These are phyloP conservation scores for Pyronema domesticum DNA, from an alignment of 495 filamentous ascomycete species.

Conservation along the genomic window DNA sequence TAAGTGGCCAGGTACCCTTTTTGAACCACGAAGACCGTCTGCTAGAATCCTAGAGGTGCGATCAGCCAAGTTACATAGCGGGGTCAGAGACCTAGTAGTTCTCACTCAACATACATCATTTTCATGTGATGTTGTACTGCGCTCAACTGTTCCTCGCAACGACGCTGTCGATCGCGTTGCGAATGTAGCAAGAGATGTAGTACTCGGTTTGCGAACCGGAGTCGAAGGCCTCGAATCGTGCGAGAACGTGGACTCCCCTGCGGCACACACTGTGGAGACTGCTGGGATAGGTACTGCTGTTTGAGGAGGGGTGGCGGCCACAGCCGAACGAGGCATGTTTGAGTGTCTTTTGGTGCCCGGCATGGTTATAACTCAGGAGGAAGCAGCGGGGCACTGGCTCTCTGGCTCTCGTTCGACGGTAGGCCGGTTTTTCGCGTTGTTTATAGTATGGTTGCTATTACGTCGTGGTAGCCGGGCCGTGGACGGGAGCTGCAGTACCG, in stretches of 20 bases:
- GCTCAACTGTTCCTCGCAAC: neutral
- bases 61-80: neutral
- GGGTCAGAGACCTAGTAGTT: neutral
- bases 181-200: neutral
- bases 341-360: neutral
- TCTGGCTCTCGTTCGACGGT: too few relatives aligned
- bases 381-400: neutral
- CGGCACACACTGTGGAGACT: neutral
- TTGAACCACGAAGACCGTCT: constrained; percentile 1
- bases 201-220: neutral
- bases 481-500: too few relatives aligned
- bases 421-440: too few relatives aligned
- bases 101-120: constrained; percentile 4
- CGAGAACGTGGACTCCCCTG: neutral
- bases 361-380: neutral
- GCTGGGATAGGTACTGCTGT: neutral
- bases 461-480: too few relatives aligned
- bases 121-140: neutral
- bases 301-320: neutral
- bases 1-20: constrained; percentile 2
- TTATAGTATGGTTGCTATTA: too few relatives aligned
- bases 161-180: neutral
- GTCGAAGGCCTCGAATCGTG: neutral
- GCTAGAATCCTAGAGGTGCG: neutral
- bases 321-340: neutral